A percentile compares a stretch with the other conserved stretches of the same genome.
These are phyloP conservation scores for Amylostereum areolatum DNA, from an alignment of 1,284 basidiomycete species.

Conservation along the genomic window DNA sequence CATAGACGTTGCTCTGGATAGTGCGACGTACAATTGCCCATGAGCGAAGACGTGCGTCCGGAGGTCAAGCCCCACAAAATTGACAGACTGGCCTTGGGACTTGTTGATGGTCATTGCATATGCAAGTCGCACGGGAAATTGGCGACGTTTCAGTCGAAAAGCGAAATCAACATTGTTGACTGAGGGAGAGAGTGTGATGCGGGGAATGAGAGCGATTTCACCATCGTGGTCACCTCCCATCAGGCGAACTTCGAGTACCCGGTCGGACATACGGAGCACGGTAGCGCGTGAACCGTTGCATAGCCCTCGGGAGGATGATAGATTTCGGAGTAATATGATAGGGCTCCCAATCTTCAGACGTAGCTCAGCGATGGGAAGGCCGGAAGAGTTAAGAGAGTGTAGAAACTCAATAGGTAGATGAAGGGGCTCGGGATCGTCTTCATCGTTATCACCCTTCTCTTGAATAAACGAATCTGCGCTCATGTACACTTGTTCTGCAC, in stretches of 20 bases:
- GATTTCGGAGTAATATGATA: conserved; percentile 31
- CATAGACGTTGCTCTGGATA: conserved; percentile 26
- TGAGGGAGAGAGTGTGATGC: conserved; percentile 18
- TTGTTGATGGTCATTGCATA: conserved; percentile 41
- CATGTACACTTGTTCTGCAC: conserved; percentile 15
- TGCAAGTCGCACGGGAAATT: conserved; percentile 34
- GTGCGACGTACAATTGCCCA: conserved; percentile 38
- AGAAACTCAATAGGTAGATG: conserved; percentile 19
- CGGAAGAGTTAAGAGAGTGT: conserved; percentile 14
- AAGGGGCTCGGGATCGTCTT: neutral
- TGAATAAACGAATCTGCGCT: conserved; percentile 24
- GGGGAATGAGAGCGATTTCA: conserved; percentile 21
- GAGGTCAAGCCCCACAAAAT: conserved; percentile 26
- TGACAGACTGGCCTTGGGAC: conserved; percentile 35
- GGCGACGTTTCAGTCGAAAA: conserved; percentile 21
- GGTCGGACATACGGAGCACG: conserved; percentile 8
- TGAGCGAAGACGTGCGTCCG: conserved; percentile 31
- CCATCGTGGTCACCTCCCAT: conserved; percentile 20
- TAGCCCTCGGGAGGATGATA: conserved; percentile 25
- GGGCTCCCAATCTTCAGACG: conserved; percentile 27
- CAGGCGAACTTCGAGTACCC: conserved; percentile 19
- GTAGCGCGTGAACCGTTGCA: conserved; percentile 29
- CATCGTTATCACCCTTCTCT: conserved; percentile 5
- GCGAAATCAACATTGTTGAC: conserved; percentile 13
- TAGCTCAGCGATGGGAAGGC: conserved; percentile 21